Base-by-base conservation (phyloP, 2,329 filamentous ascomycete species). In the Colletotrichum lentis region DNA sequence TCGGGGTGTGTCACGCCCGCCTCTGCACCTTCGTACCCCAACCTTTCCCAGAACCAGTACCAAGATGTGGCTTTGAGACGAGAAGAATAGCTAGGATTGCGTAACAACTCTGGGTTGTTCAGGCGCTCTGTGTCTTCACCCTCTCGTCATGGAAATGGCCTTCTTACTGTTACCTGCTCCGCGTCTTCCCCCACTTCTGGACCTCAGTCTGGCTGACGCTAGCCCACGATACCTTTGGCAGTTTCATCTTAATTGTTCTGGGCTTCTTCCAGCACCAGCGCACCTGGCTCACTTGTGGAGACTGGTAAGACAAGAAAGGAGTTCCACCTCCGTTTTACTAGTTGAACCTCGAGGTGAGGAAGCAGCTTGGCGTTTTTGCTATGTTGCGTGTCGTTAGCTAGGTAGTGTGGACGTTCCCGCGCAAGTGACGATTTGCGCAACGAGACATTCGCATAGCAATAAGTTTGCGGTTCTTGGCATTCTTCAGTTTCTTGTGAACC, bases 251-350 rank as follows among this genome's bases (percentile, higher is more conserved):
- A 58, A 75, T 78, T 47, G 64, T 79, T 24, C 75, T 77, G 6
- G 76, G 75, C 4, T 70, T 81, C n/a, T 74, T 81, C 22, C 78
- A 83, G 62, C 82, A 81, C 72, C 71, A 74, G 5, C 82, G 82
- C 0, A 75, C 84, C 10, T 68, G 73, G 18, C 81, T 77, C 66
- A 80, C 79, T 73, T 85, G 83, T 83, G 67, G 84, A 6, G 47
- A 39, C n/a, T 70, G 56, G 41, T 47, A 60, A 5, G 27, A 67
- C 47, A 67, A 67, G 54, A 61, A 67, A 67, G 54, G 62, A 67
- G 0, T 78, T 77, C 1, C 67, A 55, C 74, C 76, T 2, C 75
- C 78, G 20, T 58, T 81, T 2, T 62, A 74, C 5, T 63, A 72
- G 2, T 71, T 80, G 27, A 71, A 75, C 5, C 64, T 80, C 31